These are phyloP conservation scores for Fusarium sp. DNA, from an alignment of 2,329 filamentous ascomycete genomes.

Conservation along the genomic window DNA sequence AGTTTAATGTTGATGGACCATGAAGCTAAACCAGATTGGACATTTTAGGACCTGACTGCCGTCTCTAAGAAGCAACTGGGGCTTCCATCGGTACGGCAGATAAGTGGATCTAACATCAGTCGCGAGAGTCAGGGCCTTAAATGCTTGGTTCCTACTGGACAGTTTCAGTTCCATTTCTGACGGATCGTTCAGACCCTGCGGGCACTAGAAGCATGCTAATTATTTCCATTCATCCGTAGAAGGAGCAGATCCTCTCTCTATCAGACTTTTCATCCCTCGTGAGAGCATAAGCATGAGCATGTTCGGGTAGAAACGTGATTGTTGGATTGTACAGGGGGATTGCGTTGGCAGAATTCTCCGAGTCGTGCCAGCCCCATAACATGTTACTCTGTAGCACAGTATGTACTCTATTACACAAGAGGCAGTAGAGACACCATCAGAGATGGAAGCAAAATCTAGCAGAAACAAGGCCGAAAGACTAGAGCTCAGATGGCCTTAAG, in stretches of 20 bases:
- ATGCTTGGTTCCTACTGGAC: neutral
- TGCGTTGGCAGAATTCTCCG: slow-evolving; percentile 45
- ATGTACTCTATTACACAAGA: neutral
- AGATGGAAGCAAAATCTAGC: neutral
- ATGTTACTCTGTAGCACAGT: slow-evolving; percentile 28
- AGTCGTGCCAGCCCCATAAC: slow-evolving; percentile 33
- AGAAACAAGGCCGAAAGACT: neutral
- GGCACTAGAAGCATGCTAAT: neutral
- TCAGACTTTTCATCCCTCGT: neutral
- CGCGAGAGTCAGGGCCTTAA: neutral
- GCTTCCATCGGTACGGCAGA: slow-evolving; percentile 22
- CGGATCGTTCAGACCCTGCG: neutral
- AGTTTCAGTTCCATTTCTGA: neutral
- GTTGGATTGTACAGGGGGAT: slow-evolving; percentile 34
- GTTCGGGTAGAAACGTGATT: slow-evolving; percentile 25
- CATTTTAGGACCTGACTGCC: slow-evolving; percentile 24
- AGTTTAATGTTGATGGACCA: slow-evolving; percentile 13
- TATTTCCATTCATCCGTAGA: neutral
- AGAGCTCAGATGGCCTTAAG: neutral
- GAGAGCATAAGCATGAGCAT: neutral
- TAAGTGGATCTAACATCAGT: neutral
- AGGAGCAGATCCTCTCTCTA: neutral
- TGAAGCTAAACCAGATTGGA: slow-evolving; percentile 27
- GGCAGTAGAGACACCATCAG: slow-evolving; percentile 3
- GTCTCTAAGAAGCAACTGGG: slow-evolving; percentile 20